A percentile compares a stretch with the other conserved stretches of the same genome.
These are phyloP conservation scores for Cladobotryum protrusum DNA, from an alignment of 2,329 filamentous ascomycete genomes.

Conservation along the genomic window DNA sequence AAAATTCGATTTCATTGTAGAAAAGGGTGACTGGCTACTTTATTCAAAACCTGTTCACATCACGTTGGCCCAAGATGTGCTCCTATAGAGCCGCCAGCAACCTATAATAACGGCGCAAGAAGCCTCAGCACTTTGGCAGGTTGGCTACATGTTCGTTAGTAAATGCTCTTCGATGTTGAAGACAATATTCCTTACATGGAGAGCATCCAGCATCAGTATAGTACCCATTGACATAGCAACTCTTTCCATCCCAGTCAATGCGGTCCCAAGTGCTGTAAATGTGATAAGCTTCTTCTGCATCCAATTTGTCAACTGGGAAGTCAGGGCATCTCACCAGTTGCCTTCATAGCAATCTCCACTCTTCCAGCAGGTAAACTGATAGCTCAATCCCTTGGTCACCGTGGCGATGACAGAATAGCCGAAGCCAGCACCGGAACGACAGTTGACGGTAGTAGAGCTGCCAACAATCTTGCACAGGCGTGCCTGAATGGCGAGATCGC, in stretches of 20 bases:
- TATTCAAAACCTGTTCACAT: neutral
- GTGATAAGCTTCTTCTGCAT: neutral
- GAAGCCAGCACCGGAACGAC: neutral
- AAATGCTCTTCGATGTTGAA: neutral
- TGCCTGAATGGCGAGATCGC: neutral
- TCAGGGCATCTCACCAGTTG: neutral
- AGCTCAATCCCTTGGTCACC: neutral
- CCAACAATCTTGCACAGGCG: neutral
- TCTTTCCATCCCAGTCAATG: neutral
- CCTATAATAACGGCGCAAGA: neutral
- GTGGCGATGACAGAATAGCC: neutral
- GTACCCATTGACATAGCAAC: neutral
- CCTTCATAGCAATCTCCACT: neutral
- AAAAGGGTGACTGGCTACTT: neutral
- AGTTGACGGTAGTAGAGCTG: neutral
- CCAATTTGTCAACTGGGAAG: too few relatives aligned
- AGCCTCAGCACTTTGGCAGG: neutral
- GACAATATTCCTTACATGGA: neutral
- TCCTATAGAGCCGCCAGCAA: too few relatives aligned
- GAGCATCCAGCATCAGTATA: neutral
- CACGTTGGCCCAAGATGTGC: too few relatives aligned
- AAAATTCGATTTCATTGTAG: neutral
- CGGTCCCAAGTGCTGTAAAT: neutral
- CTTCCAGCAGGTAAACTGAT: neutral
- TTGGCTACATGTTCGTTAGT: neutral